phyloP scores from a whole-genome alignment of 768 basidiomycete species.

The Termitomyces heimii region DNA sequence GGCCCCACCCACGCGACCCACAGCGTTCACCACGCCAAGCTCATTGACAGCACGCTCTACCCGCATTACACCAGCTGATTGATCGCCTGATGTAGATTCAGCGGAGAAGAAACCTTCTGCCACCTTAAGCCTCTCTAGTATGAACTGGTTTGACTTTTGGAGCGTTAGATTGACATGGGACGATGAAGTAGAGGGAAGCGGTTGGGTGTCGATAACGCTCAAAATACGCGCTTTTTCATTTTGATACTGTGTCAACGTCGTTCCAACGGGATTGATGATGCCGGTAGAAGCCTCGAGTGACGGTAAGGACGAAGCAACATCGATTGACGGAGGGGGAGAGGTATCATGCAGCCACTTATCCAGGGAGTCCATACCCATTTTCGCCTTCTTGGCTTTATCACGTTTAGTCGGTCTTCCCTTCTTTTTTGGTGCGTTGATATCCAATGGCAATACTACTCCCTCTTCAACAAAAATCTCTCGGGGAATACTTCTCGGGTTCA shows the following conservation, averaged over 20 bases:
- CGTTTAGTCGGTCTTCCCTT: constrained; percentile 61
- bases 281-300: neutral
- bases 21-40: constrained; percentile 18
- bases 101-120: constrained; percentile 41
- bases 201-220: constrained; percentile 20
- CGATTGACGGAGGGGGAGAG: neutral
- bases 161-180: constrained; percentile 26
- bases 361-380: constrained; percentile 40
- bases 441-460: constrained; percentile 17
- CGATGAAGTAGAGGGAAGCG: neutral
- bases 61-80: constrained; percentile 32
- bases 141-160: constrained; percentile 38
- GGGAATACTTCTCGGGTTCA: constrained; percentile 62
- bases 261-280: neutral
- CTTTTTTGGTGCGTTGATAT: constrained; percentile 32
- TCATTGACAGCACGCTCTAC: constrained; percentile 40
- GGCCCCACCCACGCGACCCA: constrained; percentile 28
- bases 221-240: constrained; percentile 36
- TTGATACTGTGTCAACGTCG: constrained; percentile 29
- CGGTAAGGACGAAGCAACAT: neutral
- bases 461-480: constrained; percentile 57
- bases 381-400: constrained; percentile 51
- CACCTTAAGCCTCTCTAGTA: constrained; percentile 47
- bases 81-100: constrained; percentile 1
- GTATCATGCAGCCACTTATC: constrained; percentile 43